Evolutionary conservation across 805 yeast genomes (phyloP).

Genomic region (Cyberlindnera petersonii): DNA sequence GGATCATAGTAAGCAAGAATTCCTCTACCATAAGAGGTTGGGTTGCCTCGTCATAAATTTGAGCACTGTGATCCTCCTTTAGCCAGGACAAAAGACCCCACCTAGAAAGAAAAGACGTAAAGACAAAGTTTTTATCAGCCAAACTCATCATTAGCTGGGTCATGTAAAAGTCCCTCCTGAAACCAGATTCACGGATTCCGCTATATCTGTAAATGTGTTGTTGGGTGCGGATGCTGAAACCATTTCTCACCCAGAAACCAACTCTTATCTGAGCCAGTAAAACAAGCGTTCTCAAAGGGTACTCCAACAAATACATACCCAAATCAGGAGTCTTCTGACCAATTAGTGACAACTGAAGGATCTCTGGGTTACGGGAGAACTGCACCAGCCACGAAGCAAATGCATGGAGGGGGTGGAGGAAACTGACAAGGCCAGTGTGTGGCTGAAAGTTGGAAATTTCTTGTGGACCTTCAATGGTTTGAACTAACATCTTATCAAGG

Average conservation of each 20-base stretch:
- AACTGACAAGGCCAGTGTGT: slow-evolving; percentile 50
- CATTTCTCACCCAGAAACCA: slow-evolving; percentile 95
- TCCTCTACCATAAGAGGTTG: slow-evolving; percentile 74
- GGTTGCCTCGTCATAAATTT: slow-evolving; percentile 42
- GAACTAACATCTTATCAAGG: slow-evolving; percentile 11
- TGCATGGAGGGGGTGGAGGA: slow-evolving; percentile 78
- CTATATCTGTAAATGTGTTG: slow-evolving; percentile 73
- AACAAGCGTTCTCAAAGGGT: slow-evolving; percentile 73
- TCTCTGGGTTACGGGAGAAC: slow-evolving; percentile 31
- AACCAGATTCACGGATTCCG: slow-evolving; percentile 80
- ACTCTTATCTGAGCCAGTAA: slow-evolving; percentile 78
- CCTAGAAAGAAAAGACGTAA: slow-evolving; percentile 56
- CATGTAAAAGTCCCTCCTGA: slow-evolving; percentile 69
- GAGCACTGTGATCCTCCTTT: slow-evolving; percentile 36
- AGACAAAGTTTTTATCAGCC: slow-evolving; percentile 51
- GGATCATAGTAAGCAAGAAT: slow-evolving; percentile 63
- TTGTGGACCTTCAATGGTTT: slow-evolving; percentile 25
- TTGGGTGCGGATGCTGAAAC: slow-evolving; percentile 75
- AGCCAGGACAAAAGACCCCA: slow-evolving; percentile 66
- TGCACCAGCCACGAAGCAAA: slow-evolving; percentile 70
- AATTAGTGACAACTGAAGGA: slow-evolving; percentile 2
- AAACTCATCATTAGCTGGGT: slow-evolving; percentile 58
- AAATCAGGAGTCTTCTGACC: slow-evolving; percentile 13
- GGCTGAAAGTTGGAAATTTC: slow-evolving; percentile 39
- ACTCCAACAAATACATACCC: slow-evolving; percentile 43